Evolutionary conservation across 352 stramenopile genomes (phyloP).

Genomic region (Phytophthora cactorum): DNA sequence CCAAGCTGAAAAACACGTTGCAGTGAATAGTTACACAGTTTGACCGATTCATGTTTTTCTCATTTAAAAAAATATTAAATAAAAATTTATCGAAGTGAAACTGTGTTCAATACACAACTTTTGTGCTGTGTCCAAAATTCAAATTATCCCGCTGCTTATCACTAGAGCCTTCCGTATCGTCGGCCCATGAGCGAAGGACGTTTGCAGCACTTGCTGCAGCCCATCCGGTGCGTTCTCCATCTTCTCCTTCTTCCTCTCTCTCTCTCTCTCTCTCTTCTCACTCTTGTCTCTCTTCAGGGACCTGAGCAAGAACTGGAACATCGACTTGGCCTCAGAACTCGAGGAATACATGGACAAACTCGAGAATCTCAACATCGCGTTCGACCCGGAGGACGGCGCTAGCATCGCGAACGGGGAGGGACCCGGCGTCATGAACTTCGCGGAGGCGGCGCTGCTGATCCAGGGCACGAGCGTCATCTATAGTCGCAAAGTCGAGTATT

Average conservation of each 20-base stretch:
- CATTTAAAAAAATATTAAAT: no score
- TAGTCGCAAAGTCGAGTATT: slow-evolving; percentile 95
- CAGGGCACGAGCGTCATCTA: slow-evolving; percentile 95
- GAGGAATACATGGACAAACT: slow-evolving; percentile 93
- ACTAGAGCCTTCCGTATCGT: background rate
- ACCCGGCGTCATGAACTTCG: slow-evolving; percentile 90
- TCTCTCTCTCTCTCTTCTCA: slow-evolving; percentile 3
- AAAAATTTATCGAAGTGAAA: background rate
- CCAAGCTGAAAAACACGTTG: no score
- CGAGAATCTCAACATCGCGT: slow-evolving; percentile 71
- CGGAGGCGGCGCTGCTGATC: slow-evolving; percentile 92
- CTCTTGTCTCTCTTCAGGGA: slow-evolving; percentile 52
- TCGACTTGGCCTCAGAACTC: slow-evolving; percentile 89
- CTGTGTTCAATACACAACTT: background rate
- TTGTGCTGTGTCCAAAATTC: background rate
- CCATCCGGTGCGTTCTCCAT: slow-evolving; percentile 64
- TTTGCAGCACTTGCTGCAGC: slow-evolving; percentile 87
- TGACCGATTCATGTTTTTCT: no score
- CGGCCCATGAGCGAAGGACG: slow-evolving; percentile 58
- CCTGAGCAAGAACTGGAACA: slow-evolving; percentile 92
- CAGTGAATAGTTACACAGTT: no score
- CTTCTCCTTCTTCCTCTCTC: no score
- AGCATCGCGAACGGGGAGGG: slow-evolving; percentile 21
- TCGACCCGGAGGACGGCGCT: slow-evolving; percentile 52
- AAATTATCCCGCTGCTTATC: slow-evolving; percentile 6